These are phyloP conservation scores for Ceratobasidium sp. DNA, from an alignment of 1,284 basidiomycete species.

Conservation along the genomic window DNA sequence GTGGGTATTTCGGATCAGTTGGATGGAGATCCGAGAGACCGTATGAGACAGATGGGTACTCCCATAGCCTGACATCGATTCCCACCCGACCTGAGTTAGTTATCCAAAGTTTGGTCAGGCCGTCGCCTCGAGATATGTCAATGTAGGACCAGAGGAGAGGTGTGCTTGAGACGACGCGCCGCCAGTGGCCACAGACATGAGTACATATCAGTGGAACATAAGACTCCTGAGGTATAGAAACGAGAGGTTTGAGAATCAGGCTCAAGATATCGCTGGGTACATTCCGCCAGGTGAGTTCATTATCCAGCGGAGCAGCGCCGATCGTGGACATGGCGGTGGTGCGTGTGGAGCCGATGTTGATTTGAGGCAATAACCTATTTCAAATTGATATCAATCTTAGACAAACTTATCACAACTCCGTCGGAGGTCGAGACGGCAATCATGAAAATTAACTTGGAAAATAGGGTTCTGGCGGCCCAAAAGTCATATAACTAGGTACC, in stretches of 20 bases:
- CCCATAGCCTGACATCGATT: slow-evolving; percentile 14
- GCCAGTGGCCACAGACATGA: slow-evolving; percentile 2
- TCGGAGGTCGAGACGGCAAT: too few species aligned
- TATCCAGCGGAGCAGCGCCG: not conserved
- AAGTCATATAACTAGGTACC: too few species aligned
- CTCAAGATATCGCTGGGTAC: not conserved
- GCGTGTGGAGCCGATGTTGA: too few species aligned
- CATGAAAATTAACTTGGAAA: too few species aligned
- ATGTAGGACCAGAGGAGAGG: not conserved
- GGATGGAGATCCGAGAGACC: too few species aligned
- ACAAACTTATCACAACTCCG: too few species aligned
- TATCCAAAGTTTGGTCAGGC: slow-evolving; percentile 3
- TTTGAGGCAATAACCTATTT: too few species aligned
- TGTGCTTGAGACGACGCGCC: not conserved
- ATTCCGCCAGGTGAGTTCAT: not conserved
- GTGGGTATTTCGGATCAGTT: too few species aligned
- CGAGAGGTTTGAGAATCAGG: slow-evolving; percentile 7
- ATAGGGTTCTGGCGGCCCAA: too few species aligned
- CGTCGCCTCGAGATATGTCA: slow-evolving; percentile 1
- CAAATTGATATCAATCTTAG: too few species aligned
- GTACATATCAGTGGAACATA: not conserved
- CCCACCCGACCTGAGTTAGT: not conserved
- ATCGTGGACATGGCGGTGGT: too few species aligned
- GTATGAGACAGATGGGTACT: not conserved
- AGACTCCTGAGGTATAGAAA: not conserved